Evolutionary conservation across 805 yeast species (phyloP).

Genomic region (Scheffersomyces stipitis): DNA sequence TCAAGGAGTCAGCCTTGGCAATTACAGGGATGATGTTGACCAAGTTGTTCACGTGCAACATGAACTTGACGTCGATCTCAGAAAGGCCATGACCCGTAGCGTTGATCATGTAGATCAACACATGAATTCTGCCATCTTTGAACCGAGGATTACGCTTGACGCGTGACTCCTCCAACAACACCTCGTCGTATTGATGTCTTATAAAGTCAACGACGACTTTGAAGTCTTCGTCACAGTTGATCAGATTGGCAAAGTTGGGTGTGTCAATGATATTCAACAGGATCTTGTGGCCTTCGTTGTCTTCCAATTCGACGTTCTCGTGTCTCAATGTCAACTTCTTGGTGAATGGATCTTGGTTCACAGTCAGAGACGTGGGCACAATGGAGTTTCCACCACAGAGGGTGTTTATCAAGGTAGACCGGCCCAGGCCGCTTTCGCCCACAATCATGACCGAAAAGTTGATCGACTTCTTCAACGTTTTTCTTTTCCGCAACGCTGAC

Average conservation of each 20-base stretch:
- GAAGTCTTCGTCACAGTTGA: constrained; percentile 68
- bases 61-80: constrained; percentile 42
- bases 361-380: constrained; percentile 67
- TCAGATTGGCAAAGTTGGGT: constrained; percentile 77
- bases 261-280: constrained; percentile 76
- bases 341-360: constrained; percentile 52
- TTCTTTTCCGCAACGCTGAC: constrained; percentile 58
- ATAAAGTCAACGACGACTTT: constrained; percentile 72
- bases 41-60: constrained; percentile 40
- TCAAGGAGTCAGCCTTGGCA: constrained; percentile 44
- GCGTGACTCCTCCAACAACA: constrained; percentile 74
- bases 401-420: constrained; percentile 91
- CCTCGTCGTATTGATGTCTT: constrained; percentile 82
- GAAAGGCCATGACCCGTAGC: constrained; percentile 47
- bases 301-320: constrained; percentile 81
- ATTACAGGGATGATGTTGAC: constrained; percentile 46
- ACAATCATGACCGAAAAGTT: constrained; percentile 84
- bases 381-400: constrained; percentile 81
- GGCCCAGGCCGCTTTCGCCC: constrained; percentile 84
- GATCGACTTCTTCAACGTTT: constrained; percentile 78
- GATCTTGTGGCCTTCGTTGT: constrained; percentile 81
- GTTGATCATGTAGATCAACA: constrained; percentile 44
- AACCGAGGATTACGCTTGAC: constrained; percentile 84
- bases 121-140: constrained; percentile 81
- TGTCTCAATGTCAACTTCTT: constrained; percentile 63